phyloP scores from a whole-genome alignment of 441 rosid genomes.

The Erodium moschatum region DNA sequence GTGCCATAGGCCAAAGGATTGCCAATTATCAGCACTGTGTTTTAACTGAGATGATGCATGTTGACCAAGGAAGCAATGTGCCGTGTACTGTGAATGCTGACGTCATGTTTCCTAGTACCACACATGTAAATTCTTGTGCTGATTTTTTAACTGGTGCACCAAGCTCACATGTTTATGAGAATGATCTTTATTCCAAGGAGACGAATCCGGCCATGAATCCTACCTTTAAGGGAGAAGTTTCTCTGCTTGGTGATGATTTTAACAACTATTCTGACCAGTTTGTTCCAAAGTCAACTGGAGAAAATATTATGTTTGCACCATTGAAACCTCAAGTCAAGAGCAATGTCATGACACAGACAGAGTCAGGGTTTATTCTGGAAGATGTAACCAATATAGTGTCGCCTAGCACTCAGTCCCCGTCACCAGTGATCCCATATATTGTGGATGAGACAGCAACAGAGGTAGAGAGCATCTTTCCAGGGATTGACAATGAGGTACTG shows the following conservation, averaged over 20 bases:
- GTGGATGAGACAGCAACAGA: slow-evolving; percentile 25
- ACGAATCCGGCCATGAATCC: slow-evolving; percentile 23
- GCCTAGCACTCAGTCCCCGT: slow-evolving; percentile 24
- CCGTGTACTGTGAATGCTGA: slow-evolving; percentile 24
- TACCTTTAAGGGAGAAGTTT: slow-evolving; percentile 18
- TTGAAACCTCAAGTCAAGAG: slow-evolving; percentile 25
- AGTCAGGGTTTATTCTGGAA: slow-evolving; percentile 18
- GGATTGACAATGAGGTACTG: slow-evolving; percentile 30
- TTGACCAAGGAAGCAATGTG: slow-evolving; percentile 22
- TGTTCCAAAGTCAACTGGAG: slow-evolving; percentile 22
- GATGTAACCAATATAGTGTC: slow-evolving; percentile 19
- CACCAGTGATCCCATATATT: slow-evolving; percentile 20
- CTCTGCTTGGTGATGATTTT: slow-evolving; percentile 23
- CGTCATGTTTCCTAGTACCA: slow-evolving; percentile 22
- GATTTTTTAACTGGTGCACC: slow-evolving; percentile 19
- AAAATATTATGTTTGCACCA: slow-evolving; percentile 21
- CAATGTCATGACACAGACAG: slow-evolving; percentile 24
- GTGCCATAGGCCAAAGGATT: slow-evolving; percentile 18
- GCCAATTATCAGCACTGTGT: slow-evolving; percentile 16
- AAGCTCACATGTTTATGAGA: slow-evolving; percentile 18
- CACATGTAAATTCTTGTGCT: slow-evolving; percentile 23
- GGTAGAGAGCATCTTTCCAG: slow-evolving; percentile 21
- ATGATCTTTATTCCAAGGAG: slow-evolving; percentile 17
- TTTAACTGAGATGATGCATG: slow-evolving; percentile 20
- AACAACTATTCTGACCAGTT: slow-evolving; percentile 20